Percentiles rank a stretch among this genome's conserved stretches.
Evolutionary conservation across 805 yeast genomes (phyloP).

Genomic region (Yarrowia sp.): DNA sequence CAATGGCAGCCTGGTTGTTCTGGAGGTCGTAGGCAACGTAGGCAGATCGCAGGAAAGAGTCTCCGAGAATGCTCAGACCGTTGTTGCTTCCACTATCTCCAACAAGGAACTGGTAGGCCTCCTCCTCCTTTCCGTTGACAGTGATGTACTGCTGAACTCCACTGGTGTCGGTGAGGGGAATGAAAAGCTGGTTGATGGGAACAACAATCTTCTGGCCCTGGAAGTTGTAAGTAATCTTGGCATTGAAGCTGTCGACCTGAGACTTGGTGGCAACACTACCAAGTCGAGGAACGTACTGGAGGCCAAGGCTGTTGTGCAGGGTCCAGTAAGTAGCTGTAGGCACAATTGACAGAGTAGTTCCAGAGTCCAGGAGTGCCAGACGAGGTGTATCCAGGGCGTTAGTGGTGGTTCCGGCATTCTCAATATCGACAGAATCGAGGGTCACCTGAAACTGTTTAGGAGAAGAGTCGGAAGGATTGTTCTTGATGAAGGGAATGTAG

Average conservation of each 20-base stretch:
- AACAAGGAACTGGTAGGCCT: not conserved
- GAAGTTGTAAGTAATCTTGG: constrained; percentile 18
- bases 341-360: not conserved
- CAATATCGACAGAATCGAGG: constrained; percentile 42
- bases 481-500: constrained; percentile 44
- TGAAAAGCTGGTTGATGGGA: not conserved
- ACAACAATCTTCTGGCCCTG: constrained; percentile 5
- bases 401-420: constrained; percentile 49
- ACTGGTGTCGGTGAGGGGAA: not conserved
- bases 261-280: not conserved
- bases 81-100: not conserved
- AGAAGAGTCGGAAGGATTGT: not conserved
- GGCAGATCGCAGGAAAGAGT: constrained; percentile 63
- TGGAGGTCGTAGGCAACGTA: constrained; percentile 70
- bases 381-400: constrained; percentile 53
- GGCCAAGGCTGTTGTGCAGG: constrained; percentile 14
- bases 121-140: not conserved
- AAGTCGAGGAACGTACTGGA: constrained; percentile 1
- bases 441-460: not conserved
- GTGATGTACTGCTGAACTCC: constrained; percentile 41
- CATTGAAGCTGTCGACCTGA: not conserved
- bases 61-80: constrained; percentile 53
- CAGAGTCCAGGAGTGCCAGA: constrained; percentile 59
- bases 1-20: constrained; percentile 59
- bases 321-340: constrained; percentile 1